Evolutionary conservation across 441 rosid genomes (phyloP), one percentile per base, ranked within the genome.

Genomic region (Jatropha podagrica): DNA sequence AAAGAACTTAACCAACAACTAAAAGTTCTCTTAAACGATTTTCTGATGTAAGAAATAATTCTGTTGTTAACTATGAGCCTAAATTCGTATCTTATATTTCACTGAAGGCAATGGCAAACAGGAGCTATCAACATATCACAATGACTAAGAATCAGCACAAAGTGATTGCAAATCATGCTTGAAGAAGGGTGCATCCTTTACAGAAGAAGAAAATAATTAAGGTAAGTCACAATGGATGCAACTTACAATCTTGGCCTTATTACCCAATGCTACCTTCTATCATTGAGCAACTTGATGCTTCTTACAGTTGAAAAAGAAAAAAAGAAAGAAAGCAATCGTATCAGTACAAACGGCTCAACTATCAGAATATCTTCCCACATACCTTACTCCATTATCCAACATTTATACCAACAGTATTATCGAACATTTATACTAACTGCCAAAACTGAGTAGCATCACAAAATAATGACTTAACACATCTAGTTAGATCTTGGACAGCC

Each of bases 391-490:
- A 20, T 27, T 46, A 26, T 67, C 14, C 46, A 51, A 51, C 60
- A 51, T 32, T 32, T 51, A n/a, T 41, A 42, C 32, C 51, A 4
- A 23, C 23, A 23, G 23, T 23, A 20, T 27, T 46, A 26, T 67
- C 14, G 27, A 51, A 51, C 60, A 51, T 32, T 32, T 51, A n/a
- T 41, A 42, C 32, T 32, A 4, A 20, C 12, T n/a, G 17, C 32
- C 32, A 44, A n/a, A 12, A 65, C 5, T 26, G 12, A n/a, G 27
- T 26, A 65, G 0, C 27, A 17, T 40, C 38, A 10, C 48, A 17
- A n/a, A 64, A 40, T 61, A 54, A 64, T 51, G 37, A 72, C 56
- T 66, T 42, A 44, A 63, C 7, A 20, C 72, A 74, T 44, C 59
- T 26, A 44, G 40, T 64, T 65, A 51, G 3, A 27, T 26, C 9